These are phyloP conservation scores for Penicillium lividum DNA, from an alignment of 495 filamentous ascomycete species.

Conservation along the genomic window DNA sequence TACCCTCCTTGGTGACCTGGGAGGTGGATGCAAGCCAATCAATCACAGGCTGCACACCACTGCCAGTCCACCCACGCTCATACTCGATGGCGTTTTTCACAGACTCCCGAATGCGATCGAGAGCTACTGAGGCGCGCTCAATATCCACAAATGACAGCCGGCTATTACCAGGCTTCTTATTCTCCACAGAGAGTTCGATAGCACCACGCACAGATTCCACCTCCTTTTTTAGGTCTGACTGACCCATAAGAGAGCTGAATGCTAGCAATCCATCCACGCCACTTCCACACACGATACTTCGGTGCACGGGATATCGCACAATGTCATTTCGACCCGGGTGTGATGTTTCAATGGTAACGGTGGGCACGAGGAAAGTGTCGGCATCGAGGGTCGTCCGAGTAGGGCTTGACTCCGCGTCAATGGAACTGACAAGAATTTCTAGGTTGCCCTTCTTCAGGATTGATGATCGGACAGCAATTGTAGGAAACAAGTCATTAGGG, in stretches of 20 bases:
- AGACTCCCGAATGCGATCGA: slow-evolving; percentile 66
- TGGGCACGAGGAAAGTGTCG: slow-evolving; percentile 67
- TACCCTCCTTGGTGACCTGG: slow-evolving; percentile 38
- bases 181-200: slow-evolving; percentile 49
- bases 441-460: slow-evolving; percentile 66
- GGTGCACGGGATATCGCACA: slow-evolving; percentile 83
- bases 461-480: slow-evolving; percentile 65
- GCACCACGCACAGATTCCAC: slow-evolving; percentile 53
- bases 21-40: slow-evolving; percentile 65
- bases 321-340: slow-evolving; percentile 58
- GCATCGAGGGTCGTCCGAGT: slow-evolving; percentile 52
- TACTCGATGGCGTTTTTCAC: slow-evolving; percentile 67
- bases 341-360: slow-evolving; percentile 65
- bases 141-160: slow-evolving; percentile 56
- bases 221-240: slow-evolving; percentile 36
- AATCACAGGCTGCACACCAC: slow-evolving; percentile 62
- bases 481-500: slow-evolving; percentile 51
- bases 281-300: slow-evolving; percentile 70
- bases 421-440: slow-evolving; percentile 73
- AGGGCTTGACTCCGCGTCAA: slow-evolving; percentile 42
- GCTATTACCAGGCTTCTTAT: slow-evolving; percentile 29
- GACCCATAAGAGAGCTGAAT: slow-evolving; percentile 48
- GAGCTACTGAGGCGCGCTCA: slow-evolving; percentile 53
- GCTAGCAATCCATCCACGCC: slow-evolving; percentile 58
- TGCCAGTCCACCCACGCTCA: slow-evolving; percentile 71